These are phyloP conservation scores for sunflower (Helianthus annuus) DNA, from an alignment of 129 eudicot species.

Conservation along the genomic window HanXRQr2.0-SUNRISE NC_035438.2:12955737-12956236, in stretches of 20 bases:
- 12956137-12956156: slow-evolving; percentile 90
- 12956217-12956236: slow-evolving; percentile 86
- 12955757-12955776: no score
- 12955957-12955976: background rate
- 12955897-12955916: background rate
- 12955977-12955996: background rate
- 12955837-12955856: no score
- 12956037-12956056: slow-evolving; percentile 17
- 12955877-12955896: background rate
- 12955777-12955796: no score
- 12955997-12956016: slow-evolving; percentile 6
- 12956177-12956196: slow-evolving; percentile 74
- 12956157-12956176: slow-evolving; percentile 87
- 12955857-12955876: background rate
- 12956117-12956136: slow-evolving; percentile 1
- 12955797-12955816: no score
- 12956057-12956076: no score
- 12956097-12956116: background rate
- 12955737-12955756: no score
- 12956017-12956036: slow-evolving; percentile 2
- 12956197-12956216: slow-evolving; percentile 65
- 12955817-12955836: no score
- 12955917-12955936: no score
- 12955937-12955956: no score
- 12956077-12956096: background rate